A percentile compares a stretch with the other conserved stretches of the same genome.
These are phyloP conservation scores for Paecilomyces formosus DNA, from an alignment of 2,329 filamentous ascomycete species.

Conservation along the genomic window DNA sequence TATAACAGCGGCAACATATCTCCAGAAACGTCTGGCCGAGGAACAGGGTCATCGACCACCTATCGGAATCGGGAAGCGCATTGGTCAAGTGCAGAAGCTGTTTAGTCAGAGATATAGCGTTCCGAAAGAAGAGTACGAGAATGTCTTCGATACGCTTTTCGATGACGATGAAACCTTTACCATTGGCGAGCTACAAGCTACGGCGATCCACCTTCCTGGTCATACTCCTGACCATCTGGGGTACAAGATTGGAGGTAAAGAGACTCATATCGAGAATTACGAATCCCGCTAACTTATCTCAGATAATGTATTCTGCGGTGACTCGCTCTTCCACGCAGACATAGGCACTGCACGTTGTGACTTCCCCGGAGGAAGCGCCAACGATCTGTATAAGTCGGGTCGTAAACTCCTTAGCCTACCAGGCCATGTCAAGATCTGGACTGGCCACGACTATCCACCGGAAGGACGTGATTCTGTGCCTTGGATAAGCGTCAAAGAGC, in stretches of 20 bases:
- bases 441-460: constrained; percentile 49
- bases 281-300: constrained; percentile 9
- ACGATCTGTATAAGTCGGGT: constrained; percentile 39
- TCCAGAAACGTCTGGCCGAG: constrained; percentile 40
- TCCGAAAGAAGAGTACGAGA: constrained; percentile 15
- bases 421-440: constrained; percentile 43
- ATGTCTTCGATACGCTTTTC: constrained; percentile 34
- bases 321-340: constrained; percentile 47
- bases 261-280: background rate
- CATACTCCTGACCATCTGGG: constrained; percentile 59
- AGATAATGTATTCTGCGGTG: constrained; percentile 47
- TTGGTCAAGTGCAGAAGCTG: constrained; percentile 45
- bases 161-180: constrained; percentile 49
- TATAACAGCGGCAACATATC: constrained; percentile 51
- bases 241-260: constrained; percentile 46
- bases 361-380: constrained; percentile 46
- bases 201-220: constrained; percentile 52
- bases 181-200: constrained; percentile 43
- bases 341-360: constrained; percentile 49
- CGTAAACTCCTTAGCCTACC: constrained; percentile 37
- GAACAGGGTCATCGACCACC: constrained; percentile 31
- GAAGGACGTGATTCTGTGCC: constrained; percentile 29
- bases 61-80: constrained; percentile 53
- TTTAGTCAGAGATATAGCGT: constrained; percentile 31
- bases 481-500: constrained; percentile 40